These are phyloP conservation scores for Prunus armeniaca DNA, from an alignment of 306 rosid species.

Conservation along the genomic window DNA sequence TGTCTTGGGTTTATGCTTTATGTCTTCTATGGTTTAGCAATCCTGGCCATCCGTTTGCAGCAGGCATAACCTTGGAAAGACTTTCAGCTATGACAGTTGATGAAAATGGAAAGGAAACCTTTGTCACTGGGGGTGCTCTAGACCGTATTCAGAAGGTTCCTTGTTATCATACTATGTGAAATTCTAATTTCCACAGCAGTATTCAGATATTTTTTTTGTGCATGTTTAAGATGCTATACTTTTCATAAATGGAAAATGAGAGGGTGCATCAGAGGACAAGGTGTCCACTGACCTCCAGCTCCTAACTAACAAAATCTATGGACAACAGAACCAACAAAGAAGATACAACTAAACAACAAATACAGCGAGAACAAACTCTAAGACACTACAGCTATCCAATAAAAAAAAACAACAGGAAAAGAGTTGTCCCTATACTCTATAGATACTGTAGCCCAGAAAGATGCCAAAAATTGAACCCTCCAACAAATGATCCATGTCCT, in stretches of 20 bases:
- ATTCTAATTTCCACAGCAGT: constrained; percentile 10
- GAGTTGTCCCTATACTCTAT: neutral
- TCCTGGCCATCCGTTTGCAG: constrained; percentile 92
- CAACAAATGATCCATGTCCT: no score
- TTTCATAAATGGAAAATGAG: neutral
- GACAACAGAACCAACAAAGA: neutral
- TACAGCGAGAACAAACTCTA: neutral
- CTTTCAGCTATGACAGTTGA: constrained; percentile 90
- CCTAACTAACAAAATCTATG: neutral
- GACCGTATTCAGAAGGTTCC: constrained; percentile 81
- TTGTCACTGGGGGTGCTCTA: constrained; percentile 80
- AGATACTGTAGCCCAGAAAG: neutral
- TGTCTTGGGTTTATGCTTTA: constrained; percentile 29
- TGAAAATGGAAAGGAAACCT: constrained; percentile 80
- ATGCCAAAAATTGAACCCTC: neutral
- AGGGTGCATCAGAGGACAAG: neutral
- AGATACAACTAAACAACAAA: neutral
- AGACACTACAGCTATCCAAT: no score
- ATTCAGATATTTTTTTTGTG: neutral
- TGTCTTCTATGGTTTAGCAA: constrained; percentile 62
- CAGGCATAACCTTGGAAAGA: constrained; percentile 85
- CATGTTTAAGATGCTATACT: neutral
- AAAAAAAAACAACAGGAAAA: neutral
- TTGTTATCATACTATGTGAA: constrained; percentile 5
- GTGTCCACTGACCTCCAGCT: neutral